phyloP scores from a whole-genome alignment of 352 stramenopile species.

The Aphanomyces invadans region DNA sequence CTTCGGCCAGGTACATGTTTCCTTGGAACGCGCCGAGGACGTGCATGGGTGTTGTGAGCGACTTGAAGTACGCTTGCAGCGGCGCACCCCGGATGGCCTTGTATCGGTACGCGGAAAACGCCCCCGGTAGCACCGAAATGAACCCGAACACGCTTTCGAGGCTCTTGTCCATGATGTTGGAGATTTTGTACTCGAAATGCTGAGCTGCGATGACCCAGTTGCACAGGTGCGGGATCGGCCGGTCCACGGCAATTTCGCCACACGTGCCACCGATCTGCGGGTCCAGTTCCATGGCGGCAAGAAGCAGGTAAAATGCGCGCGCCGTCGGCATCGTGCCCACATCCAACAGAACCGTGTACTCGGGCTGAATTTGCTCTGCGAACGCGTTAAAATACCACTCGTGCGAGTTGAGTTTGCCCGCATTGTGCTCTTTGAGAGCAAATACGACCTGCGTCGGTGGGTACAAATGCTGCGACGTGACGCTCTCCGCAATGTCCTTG shows the following conservation, averaged over 20 bases:
- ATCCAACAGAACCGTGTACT: conserved; percentile 34
- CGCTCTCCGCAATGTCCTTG: conserved; percentile 18
- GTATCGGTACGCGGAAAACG: conserved; percentile 35
- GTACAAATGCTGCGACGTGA: conserved; percentile 7
- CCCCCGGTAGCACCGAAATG: conserved; percentile 33
- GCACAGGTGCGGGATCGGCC: conserved; percentile 24
- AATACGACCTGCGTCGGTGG: conserved; percentile 27
- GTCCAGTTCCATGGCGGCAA: conserved; percentile 29
- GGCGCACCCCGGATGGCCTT: conserved; percentile 30
- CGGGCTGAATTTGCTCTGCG: conserved; percentile 29
- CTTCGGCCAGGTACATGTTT: conserved; percentile 40
- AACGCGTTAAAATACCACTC: conserved; percentile 34
- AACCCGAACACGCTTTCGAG: conserved; percentile 34
- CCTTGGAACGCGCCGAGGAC: conserved; percentile 32
- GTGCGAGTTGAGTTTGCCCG: conserved; percentile 34
- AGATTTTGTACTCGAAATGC: conserved; percentile 37
- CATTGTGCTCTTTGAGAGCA: conserved; percentile 31
- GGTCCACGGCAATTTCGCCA: conserved; percentile 32
- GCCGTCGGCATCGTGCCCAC: conserved; percentile 30
- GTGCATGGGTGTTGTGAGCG: conserved; percentile 27
- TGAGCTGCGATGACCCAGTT: conserved; percentile 30
- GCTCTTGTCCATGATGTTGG: conserved; percentile 35
- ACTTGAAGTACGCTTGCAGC: conserved; percentile 35
- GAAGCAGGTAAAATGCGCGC: conserved; percentile 23
- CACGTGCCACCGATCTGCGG: conserved; percentile 33